Percentiles rank a stretch among this genome's conserved stretches.
phyloP scores from a whole-genome alignment of 768 basidiomycete species.

The Termitomyces sp. region DNA sequence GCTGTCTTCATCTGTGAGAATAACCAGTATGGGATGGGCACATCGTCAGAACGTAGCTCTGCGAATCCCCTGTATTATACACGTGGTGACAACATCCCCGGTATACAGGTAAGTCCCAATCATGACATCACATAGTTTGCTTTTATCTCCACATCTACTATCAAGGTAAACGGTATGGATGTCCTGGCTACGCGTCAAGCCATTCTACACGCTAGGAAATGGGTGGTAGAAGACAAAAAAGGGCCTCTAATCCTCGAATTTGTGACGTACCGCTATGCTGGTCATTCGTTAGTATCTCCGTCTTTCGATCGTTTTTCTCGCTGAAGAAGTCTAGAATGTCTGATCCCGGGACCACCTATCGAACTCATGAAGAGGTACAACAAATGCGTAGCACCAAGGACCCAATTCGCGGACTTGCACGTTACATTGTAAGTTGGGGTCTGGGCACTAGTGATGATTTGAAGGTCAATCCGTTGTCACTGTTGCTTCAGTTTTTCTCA shows the following conservation, averaged over 20 bases:
- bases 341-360: background rate
- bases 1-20: slow-evolving; percentile 68
- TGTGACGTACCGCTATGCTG: background rate
- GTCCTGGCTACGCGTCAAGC: slow-evolving; percentile 88
- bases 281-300: background rate
- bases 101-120: slow-evolving; percentile 61
- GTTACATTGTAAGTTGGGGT: background rate
- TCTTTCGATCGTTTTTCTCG: background rate
- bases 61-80: slow-evolving; percentile 95
- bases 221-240: slow-evolving; percentile 33
- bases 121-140: background rate
- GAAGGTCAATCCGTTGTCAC: background rate
- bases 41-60: slow-evolving; percentile 84
- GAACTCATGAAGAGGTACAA: background rate
- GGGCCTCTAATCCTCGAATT: background rate
- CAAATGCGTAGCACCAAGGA: background rate
- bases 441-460: background rate
- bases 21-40: slow-evolving; percentile 99
- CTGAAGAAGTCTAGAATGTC: background rate
- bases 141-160: background rate
- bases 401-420: background rate
- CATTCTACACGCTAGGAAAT: slow-evolving; percentile 80
- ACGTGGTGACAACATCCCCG: slow-evolving; percentile 95
- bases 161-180: slow-evolving; percentile 82
- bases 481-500: background rate